Conservation (phyloP, 257 asterid species). For the Fraxinus pennsylvanica region DNA sequence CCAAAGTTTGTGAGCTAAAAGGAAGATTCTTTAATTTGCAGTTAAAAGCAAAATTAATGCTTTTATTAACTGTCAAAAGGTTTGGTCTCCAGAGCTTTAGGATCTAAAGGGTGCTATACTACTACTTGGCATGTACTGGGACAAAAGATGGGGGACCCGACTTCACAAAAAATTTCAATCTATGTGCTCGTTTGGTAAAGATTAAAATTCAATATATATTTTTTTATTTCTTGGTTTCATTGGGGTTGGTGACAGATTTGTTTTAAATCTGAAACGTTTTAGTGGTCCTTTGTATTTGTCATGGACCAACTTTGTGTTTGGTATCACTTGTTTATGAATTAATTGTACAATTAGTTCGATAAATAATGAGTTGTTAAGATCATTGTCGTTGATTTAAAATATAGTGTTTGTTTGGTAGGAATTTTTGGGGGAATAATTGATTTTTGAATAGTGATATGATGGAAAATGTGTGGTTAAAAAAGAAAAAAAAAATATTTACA, state of each 20-base stretch:
- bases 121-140: conserved; percentile 18
- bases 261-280: conserved; percentile 34
- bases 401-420: too few relatives aligned
- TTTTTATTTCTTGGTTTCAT: conserved; percentile 25
- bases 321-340: not conserved
- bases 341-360: too few relatives aligned
- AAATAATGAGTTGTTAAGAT: too few relatives aligned
- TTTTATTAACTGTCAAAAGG: conserved; percentile 16
- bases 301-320: conserved; percentile 3
- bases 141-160: conserved; percentile 37
- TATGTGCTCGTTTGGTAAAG: too few relatives aligned
- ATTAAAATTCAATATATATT: too few relatives aligned
- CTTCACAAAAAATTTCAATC: conserved; percentile 33
- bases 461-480: too few relatives aligned
- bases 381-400: too few relatives aligned
- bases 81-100: conserved; percentile 44
- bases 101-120: conserved; percentile 28
- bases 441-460: too few relatives aligned
- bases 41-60: conserved; percentile 33
- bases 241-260: conserved; percentile 48
- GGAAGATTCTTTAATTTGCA: conserved; percentile 37
- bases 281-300: not conserved
- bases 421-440: too few relatives aligned
- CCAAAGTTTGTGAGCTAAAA: conserved; percentile 23
- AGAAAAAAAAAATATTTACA: too few relatives aligned